phyloP scores from a whole-genome alignment of 306 rosid genomes.

The Quercus alba region DNA sequence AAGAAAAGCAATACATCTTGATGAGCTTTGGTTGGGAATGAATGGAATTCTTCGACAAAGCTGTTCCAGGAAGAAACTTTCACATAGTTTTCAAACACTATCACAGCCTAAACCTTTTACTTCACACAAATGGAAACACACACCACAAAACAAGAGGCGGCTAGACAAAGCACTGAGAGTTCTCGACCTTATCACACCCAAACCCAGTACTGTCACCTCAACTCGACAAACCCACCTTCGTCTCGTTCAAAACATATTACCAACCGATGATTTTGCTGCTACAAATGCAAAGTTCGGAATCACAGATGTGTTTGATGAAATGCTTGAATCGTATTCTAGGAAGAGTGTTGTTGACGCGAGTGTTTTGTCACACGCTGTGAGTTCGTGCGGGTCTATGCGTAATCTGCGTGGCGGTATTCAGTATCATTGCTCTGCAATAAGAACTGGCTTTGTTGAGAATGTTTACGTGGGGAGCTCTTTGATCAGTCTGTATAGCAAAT shows the following conservation, averaged over 20 bases:
- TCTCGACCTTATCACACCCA: constrained; percentile 44
- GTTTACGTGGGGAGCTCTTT: constrained; percentile 77
- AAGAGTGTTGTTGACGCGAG: constrained; percentile 35
- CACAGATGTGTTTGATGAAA: constrained; percentile 9
- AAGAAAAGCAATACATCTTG: neutral
- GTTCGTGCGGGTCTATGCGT: constrained; percentile 49
- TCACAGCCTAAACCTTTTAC: constrained; percentile 28
- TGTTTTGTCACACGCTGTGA: constrained; percentile 51
- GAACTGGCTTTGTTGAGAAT: constrained; percentile 58
- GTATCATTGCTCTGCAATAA: constrained; percentile 63
- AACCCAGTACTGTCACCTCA: constrained; percentile 12
- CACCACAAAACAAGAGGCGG: constrained; percentile 8
- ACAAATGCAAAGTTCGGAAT: constrained; percentile 6
- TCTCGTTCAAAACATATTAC: constrained; percentile 51
- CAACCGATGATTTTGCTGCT: constrained; percentile 9
- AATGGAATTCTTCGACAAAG: constrained; percentile 2
- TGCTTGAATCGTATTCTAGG: constrained; percentile 22
- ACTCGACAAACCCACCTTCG: constrained; percentile 55
- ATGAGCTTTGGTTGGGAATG: constrained; percentile 10
- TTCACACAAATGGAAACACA: constrained; percentile 22
- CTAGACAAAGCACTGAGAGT: constrained; percentile 44
- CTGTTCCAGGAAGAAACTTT: neutral
- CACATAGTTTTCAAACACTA: neutral
- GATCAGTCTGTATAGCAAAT: constrained; percentile 58
- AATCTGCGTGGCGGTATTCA: constrained; percentile 57